Evolutionary conservation across 129 eudicot genomes (phyloP), one percentile per base, ranked within the genome.

Genomic region (Saussurea involucrata): DNA sequence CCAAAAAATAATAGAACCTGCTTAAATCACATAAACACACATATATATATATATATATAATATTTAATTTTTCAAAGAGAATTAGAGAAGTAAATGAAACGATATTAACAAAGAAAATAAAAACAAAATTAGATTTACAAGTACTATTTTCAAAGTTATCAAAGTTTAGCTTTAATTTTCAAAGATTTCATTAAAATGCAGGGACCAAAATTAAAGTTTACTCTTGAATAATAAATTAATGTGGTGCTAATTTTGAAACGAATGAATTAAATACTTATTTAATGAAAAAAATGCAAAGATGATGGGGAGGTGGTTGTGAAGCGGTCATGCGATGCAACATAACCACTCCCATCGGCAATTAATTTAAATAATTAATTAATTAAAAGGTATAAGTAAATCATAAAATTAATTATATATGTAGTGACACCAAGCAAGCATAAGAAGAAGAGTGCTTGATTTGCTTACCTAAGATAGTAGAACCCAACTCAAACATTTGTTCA

Each of bases 271-370:
- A 53, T 53, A 53, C 1, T 53, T 31, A 27, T 12, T 18, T 55
- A 31, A 37, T 61, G 64, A 18, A 40, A 42, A 73, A 61, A 78
- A 83, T 76, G 80, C 71, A 83, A 90, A 85, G 80, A 72, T 61
- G 61, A 80, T 84, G 95, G 63, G 72, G 84, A 63, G 95, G 81
- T 89, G 84, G 68, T 68, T 44, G 77, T 81, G 83, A 80, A 73
- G 80, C 37, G 74, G 78, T 74, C 80, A 82, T 84, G 85, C 84
- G 44, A 78, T 78, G 67, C 80, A 81, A 81, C 88, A 75, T 9
- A 87, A 78, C 84, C 86, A 78, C 80, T 72, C 36, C 32, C 78
- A 64, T 61, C 22, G 36, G 67, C 66, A 74, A 49, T 49, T 4
- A 53, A 17, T 53, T 32, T 4, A 53, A 17, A 17, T 32, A 63